Evolutionary conservation across 441 rosid species (phyloP), one percentile per base, ranked within the genome.

Genomic region (Bruguiera hainesii): DNA sequence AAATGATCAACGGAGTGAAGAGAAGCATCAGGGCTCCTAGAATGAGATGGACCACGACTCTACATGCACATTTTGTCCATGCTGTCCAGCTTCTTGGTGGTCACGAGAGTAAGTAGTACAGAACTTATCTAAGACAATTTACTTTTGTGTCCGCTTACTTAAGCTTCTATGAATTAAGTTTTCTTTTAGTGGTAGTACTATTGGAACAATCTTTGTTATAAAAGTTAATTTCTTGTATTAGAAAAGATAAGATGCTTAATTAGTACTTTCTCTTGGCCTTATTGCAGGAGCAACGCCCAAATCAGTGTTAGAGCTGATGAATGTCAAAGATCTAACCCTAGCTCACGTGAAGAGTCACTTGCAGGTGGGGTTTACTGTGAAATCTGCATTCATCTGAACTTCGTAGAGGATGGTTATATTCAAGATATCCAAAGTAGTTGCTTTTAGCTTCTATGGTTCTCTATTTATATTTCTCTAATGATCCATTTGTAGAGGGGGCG

Each of bases 301-400:
- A 76, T 95, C 99, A 29, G 99, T 95, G 19, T 76, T 95, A 80
- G 98, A 95, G 88, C 75, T 95, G 72, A 95, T 95, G 99, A 91
- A 95, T 82, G 98, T 90, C 72, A 91, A 91, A 75, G 99, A 95
- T 87, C 88, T 95, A 84, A 94, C 99, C 77, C 83, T 94, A 80
- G 99, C 99, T 81, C 99, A 94, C 70, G 99, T 94, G 81, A 94
- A 95, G 87, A 95, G 99, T 84, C 99, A 95, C 74, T 87, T 95
- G 72, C 99, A 95, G 99, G 99, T 94, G 75, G 75, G 75, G 74
- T 78, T 42, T 42, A 69, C 82, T 65, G 63, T 39, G 35, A 50
- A 73, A 67, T 71, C 79, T 55, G 57, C 72, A 63, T 52, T 71
- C 48, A 61, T 71, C 77, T 67, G 64, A 72, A 72, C 56, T 60